A percentile compares a stretch with the other conserved stretches of the same genome.
Conservation (phyloP, 306 rosid species). For the Sindora glabra region DNA sequence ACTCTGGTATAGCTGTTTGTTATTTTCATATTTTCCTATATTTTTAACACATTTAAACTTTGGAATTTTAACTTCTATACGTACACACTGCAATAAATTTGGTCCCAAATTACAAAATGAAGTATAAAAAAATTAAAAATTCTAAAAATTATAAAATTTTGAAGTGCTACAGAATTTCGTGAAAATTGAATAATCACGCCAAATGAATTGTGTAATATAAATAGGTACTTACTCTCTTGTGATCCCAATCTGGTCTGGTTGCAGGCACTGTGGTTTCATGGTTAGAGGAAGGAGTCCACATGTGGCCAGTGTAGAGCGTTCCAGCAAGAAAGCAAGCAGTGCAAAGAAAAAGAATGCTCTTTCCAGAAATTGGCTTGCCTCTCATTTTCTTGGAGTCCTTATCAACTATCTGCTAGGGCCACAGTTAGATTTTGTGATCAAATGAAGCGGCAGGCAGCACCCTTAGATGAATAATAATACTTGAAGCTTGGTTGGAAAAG, state of each 20-base stretch:
- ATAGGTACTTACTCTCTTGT: constrained; percentile 30
- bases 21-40: too few relatives aligned
- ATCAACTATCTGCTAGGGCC: constrained; percentile 4
- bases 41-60: too few relatives aligned
- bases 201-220: background rate
- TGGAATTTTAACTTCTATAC: too few relatives aligned
- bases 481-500: background rate
- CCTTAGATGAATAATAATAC: constrained; percentile 14
- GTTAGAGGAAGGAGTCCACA: constrained; percentile 42
- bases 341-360: constrained; percentile 41
- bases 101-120: too few relatives aligned
- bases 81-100: too few relatives aligned
- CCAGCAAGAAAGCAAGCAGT: constrained; percentile 71
- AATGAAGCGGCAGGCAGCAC: background rate
- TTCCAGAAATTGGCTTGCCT: constrained; percentile 50
- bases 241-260: constrained; percentile 23
- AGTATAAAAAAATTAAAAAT: too few relatives aligned
- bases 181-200: background rate
- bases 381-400: constrained; percentile 35
- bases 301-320: constrained; percentile 54
- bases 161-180: too few relatives aligned
- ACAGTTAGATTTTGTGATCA: background rate
- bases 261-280: background rate
- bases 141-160: too few relatives aligned
- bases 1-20: too few relatives aligned